phyloP scores from a whole-genome alignment of 352 stramenopile genomes.

The Albugo candida region DNA sequence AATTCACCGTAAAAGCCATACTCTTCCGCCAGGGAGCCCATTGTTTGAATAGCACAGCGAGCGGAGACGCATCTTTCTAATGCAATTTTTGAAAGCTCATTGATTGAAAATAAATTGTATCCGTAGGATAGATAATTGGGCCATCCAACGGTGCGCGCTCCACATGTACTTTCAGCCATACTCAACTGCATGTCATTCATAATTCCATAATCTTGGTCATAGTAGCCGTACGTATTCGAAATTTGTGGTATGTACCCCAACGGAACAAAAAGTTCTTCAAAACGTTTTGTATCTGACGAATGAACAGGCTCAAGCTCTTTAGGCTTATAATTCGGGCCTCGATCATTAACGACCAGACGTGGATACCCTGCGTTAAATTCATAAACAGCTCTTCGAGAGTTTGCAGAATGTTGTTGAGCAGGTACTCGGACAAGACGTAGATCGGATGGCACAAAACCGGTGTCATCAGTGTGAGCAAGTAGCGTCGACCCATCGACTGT shows the following conservation, averaged over 20 bases:
- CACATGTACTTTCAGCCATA: constrained; percentile 89
- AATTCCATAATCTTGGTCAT: constrained; percentile 87
- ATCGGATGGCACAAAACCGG: constrained; percentile 59
- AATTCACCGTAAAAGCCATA: constrained; percentile 90
- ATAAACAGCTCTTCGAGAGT: constrained; percentile 33
- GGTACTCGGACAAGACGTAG: constrained; percentile 82
- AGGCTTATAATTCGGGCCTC: constrained; percentile 44
- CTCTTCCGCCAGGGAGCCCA: constrained; percentile 82
- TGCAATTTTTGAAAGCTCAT: constrained; percentile 77
- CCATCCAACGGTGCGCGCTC: constrained; percentile 63
- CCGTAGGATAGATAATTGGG: constrained; percentile 29
- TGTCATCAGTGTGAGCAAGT: constrained; percentile 78
- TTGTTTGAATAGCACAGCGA: constrained; percentile 66
- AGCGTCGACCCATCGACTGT: constrained; percentile 69
- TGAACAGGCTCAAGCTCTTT: constrained; percentile 1
- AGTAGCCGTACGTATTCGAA: constrained; percentile 81
- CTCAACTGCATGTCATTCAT: constrained; percentile 90
- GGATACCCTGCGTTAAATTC: constrained; percentile 56
- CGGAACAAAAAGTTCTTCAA: constrained; percentile 20
- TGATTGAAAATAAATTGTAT: constrained; percentile 81
- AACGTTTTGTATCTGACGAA: no score
- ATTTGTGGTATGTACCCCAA: constrained; percentile 83
- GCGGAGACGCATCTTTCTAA: constrained; percentile 78
- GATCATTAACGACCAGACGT: constrained; percentile 40
- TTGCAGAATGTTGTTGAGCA: constrained; percentile 32